These are phyloP conservation scores for Amborella trichopoda DNA, from an alignment of 164 flowering plant genomes.

Conservation along the genomic window DNA sequence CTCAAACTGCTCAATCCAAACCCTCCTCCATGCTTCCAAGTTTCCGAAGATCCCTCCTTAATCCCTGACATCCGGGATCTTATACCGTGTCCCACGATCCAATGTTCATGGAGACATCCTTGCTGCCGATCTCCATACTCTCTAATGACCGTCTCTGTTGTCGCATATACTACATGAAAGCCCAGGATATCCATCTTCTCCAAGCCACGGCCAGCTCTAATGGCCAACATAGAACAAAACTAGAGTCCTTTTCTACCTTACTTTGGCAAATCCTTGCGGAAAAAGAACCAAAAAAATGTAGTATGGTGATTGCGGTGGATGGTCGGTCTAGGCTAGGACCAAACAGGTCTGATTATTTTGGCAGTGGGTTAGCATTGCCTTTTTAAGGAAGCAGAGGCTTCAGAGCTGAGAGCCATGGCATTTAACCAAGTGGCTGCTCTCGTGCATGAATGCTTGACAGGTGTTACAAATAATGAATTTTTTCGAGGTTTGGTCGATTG, in stretches of 20 bases:
- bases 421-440: constrained; percentile 26
- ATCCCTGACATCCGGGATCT: constrained; percentile 5
- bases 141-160: constrained; percentile 13
- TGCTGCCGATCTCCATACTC: no score
- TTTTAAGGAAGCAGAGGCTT: constrained; percentile 17
- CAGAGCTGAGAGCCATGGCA: constrained; percentile 20
- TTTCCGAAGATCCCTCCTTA: constrained; percentile 9
- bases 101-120: constrained; percentile 17
- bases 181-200: constrained; percentile 8
- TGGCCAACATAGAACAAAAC: constrained; percentile 9
- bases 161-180: constrained; percentile 19
- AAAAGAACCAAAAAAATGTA: constrained; percentile 2
- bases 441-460: constrained; percentile 19
- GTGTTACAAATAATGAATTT: constrained; percentile 27
- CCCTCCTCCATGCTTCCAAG: constrained; percentile 1
- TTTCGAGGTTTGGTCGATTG: constrained; percentile 46
- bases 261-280: constrained; percentile 14
- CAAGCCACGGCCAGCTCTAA: constrained; percentile 7
- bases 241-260: constrained; percentile 21
- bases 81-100: constrained; percentile 7
- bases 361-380: constrained; percentile 41
- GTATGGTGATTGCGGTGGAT: constrained; percentile 24
- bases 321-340: constrained; percentile 18
- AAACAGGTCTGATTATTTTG: constrained; percentile 32
- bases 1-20: constrained; percentile 9